Evolutionary conservation across 2,329 filamentous ascomycete species (phyloP).

Genomic region (Fusarium armeniacum): DNA sequence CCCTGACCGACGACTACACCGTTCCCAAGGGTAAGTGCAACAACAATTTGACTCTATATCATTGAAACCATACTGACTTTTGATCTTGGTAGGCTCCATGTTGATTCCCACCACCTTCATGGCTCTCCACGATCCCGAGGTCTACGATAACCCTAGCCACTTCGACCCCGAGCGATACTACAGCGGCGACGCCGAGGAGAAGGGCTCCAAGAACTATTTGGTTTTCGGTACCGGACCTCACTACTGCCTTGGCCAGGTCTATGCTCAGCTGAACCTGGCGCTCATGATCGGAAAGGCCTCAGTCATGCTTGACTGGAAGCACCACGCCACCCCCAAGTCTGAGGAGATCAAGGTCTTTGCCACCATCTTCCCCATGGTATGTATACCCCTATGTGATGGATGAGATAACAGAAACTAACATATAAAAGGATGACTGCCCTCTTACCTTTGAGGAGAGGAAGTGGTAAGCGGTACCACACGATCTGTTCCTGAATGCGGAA

Average conservation of each 20-base stretch:
- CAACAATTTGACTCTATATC: not conserved
- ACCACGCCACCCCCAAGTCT: conserved; percentile 83
- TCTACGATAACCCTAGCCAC: conserved; percentile 88
- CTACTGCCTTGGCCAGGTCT: conserved; percentile 95
- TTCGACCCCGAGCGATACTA: conserved; percentile 96
- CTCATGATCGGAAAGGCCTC: conserved; percentile 92
- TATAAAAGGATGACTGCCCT: conserved; percentile 81
- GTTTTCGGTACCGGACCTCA: conserved; percentile 97
- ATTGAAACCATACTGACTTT: conserved; percentile 34
- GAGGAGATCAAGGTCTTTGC: conserved; percentile 99
- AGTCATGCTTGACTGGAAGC: conserved; percentile 88
- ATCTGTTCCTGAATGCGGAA: conserved; percentile 22
- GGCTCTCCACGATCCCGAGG: conserved; percentile 90
- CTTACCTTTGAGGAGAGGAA: conserved; percentile 76
- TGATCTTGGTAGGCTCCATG: conserved; percentile 77
- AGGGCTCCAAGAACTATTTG: conserved; percentile 91
- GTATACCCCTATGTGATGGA: conserved; percentile 50
- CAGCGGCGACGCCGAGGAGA: conserved; percentile 87
- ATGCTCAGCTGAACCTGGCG: conserved; percentile 89
- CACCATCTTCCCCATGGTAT: conserved; percentile 95
- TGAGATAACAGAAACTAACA: conserved; percentile 46
- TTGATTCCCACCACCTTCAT: conserved; percentile 92
- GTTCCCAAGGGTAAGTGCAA: conserved; percentile 79
- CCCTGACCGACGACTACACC: conserved; percentile 89
- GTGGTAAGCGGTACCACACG: conserved; percentile 55